Percentiles rank a stretch among this genome's conserved stretches.
Conservation (phyloP, 192 early-diverging fungal species). For the Backusella luteola region DNA sequence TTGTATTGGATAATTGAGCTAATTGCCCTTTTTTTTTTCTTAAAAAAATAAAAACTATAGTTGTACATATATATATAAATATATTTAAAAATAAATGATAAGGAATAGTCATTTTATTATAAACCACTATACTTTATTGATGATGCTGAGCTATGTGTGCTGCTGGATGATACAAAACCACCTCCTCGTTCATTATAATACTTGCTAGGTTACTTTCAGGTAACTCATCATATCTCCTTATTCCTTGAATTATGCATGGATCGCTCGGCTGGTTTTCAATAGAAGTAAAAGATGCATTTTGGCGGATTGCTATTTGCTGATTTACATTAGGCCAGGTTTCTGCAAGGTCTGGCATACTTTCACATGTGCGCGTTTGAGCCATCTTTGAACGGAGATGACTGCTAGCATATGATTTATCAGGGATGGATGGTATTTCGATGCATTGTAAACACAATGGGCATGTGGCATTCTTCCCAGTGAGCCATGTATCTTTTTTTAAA, state of each 20-base stretch:
- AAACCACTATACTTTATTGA: background rate
- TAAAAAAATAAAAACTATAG: too few relatives aligned
- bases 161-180: background rate
- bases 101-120: too few relatives aligned
- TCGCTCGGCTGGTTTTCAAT: background rate
- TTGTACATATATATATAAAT: too few relatives aligned
- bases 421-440: background rate
- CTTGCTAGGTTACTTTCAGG: background rate
- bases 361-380: background rate
- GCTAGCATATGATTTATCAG: background rate
- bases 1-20: too few relatives aligned
- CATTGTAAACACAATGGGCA: background rate
- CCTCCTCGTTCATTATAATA: background rate
- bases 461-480: background rate
- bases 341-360: background rate
- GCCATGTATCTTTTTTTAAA: background rate
- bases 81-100: too few relatives aligned
- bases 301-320: background rate
- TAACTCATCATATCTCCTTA: background rate
- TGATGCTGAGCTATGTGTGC: background rate
- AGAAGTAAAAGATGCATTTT: background rate
- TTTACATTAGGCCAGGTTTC: background rate
- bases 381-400: background rate
- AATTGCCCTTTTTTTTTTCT: too few relatives aligned
- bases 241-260: background rate